Conservation (phyloP, 352 stramenopile species). For the Phytophthora pinifolia region DNA sequence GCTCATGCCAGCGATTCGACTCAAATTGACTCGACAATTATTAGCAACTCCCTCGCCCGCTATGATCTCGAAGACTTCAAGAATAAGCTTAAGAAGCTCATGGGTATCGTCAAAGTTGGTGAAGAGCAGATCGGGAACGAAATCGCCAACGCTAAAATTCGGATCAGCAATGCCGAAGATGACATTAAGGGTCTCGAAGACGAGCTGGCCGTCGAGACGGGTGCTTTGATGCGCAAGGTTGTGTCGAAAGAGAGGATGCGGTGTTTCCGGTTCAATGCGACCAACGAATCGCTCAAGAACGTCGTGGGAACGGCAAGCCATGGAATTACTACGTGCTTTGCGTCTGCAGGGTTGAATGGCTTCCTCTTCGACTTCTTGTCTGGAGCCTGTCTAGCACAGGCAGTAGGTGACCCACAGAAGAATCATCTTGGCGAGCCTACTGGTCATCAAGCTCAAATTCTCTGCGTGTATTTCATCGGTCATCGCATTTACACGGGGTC, state of each 20-base stretch:
- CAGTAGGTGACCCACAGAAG: conserved; percentile 57
- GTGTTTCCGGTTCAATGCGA: conserved; percentile 75
- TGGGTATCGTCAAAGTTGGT: conserved; percentile 58
- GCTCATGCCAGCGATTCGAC: conserved; percentile 61
- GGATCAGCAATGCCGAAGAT: conserved; percentile 66
- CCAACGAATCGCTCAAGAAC: conserved; percentile 70
- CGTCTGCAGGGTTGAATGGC: conserved; percentile 43
- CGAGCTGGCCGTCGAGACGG: conserved; percentile 67
- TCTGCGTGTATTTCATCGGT: conserved; percentile 61
- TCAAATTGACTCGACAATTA: conserved; percentile 67
- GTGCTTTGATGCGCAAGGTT: conserved; percentile 72
- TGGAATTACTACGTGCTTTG: conserved; percentile 61
- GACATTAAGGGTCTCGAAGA: conserved; percentile 68
- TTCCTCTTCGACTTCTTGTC: conserved; percentile 69
- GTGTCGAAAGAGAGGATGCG: conserved; percentile 60
- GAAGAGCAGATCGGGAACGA: conserved; percentile 62
- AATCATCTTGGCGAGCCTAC: conserved; percentile 63
- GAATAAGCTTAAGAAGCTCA: conserved; percentile 67
- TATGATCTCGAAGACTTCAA: conserved; percentile 83
- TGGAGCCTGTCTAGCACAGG: conserved; percentile 64
- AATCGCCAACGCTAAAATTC: conserved; percentile 61
- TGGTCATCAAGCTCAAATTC: conserved; percentile 69
- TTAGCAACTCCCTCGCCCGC: conserved; percentile 52
- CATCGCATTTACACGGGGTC: conserved; percentile 71
- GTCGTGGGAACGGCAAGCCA: conserved; percentile 73